Percentiles rank a stretch among this genome's conserved stretches.
Conservation (phyloP, 2,329 filamentous ascomycete genomes). For the Alternaria hordeiaustralica region DNA sequence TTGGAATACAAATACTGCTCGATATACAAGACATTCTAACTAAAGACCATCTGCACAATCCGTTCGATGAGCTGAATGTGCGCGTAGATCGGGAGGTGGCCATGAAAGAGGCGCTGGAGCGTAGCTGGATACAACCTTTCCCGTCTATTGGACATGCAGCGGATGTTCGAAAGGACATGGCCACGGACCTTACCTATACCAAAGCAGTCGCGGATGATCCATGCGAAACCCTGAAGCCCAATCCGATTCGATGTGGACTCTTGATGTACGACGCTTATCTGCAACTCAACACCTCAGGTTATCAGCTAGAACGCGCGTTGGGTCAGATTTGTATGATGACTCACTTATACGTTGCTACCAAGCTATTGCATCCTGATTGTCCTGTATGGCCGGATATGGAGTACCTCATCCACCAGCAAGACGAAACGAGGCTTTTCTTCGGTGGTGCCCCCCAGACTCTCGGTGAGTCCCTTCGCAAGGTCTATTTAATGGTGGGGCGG, state of each 20-base stretch:
- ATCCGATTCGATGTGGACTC: neutral
- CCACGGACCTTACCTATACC: neutral
- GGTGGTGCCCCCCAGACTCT: neutral
- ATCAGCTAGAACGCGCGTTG: neutral
- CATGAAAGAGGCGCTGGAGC: neutral
- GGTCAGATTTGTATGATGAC: neutral
- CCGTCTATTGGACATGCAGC: neutral
- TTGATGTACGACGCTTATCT: neutral
- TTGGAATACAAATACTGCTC: neutral
- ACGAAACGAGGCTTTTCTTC: neutral
- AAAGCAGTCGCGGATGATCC: neutral
- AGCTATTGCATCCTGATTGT: neutral
- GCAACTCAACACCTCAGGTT: neutral
- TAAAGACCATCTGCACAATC: neutral
- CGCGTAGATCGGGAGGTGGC: neutral
- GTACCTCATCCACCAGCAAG: neutral
- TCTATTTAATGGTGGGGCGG: neutral
- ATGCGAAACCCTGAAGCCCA: neutral
- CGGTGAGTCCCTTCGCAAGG: neutral
- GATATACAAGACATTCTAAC: neutral
- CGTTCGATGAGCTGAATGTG: neutral
- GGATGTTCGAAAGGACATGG: neutral
- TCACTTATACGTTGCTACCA: neutral
- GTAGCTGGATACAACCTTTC: neutral
- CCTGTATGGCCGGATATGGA: neutral